Evolutionary conservation across 139 green algal species (phyloP), one percentile per base, ranked within the genome.

Genomic region (Astrephomene gubernaculifera): DNA sequence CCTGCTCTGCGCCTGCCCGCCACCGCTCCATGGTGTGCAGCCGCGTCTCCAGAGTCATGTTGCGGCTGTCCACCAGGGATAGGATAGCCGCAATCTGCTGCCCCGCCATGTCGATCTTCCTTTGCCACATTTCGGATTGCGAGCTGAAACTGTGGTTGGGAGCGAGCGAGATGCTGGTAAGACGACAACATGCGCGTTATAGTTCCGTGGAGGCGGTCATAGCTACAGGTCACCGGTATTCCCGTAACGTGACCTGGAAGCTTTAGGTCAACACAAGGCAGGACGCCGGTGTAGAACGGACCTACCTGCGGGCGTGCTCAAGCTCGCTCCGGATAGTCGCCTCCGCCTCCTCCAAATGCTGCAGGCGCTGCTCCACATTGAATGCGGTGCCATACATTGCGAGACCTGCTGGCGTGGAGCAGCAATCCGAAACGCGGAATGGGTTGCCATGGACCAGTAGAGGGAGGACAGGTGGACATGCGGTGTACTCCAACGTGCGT

Each of bases 281-380:
- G n/a, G 6, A 29, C 17, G 29, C 57, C 31, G 12, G 33, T 2
- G 2, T 49, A 27, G 9, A 71, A 5, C n/a, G 3, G 4, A 27
- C 73, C 7, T 7, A 83, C 75, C 57, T 83, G 57, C 75, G 75
- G 24, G 65, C 64, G 38, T 86, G 79, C 35, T 70, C 65, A 25
- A 86, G 65, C 65, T 86, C 79, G 12, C 65, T 70, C 25, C 64
- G 45, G 9, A 79, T 57, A 25, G 65, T 68, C 2, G 35, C 25
- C 25, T 86, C 49, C 25, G 79, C 65, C 35, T 86, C 79, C 79
- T 86, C 79, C 0, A 86, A 45, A 12, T 86, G 79, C 79, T 86
- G 79, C 79, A 86, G 25, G 17, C 79, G 65, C 33, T 70, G 79
- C 79, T 85, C 79, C 35, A 75, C 14, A 1, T 75, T 45, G 22